Percentiles rank a stretch among this genome's conserved stretches.
phyloP scores from a whole-genome alignment of 1,284 basidiomycete genomes.

The Flammula alnicola region DNA sequence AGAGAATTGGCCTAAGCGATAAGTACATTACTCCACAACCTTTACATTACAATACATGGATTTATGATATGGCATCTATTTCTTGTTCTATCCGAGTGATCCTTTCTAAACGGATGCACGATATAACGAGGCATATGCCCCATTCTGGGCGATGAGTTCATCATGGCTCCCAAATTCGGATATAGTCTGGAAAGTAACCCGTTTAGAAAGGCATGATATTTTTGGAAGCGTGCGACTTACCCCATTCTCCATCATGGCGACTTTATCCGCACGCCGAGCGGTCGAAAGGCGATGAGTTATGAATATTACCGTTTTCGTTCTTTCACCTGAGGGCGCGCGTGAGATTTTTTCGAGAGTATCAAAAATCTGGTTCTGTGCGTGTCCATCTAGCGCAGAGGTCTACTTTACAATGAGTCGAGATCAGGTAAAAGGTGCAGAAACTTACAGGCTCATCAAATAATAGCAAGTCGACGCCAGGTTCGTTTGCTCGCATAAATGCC shows the following conservation, averaged over 20 bases:
- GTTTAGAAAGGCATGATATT: slow-evolving; percentile 2
- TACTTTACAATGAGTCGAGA: slow-evolving; percentile 31
- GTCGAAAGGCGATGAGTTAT: slow-evolving; percentile 85
- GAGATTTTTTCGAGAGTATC: slow-evolving; percentile 71
- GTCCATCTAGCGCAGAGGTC: slow-evolving; percentile 81
- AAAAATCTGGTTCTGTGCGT: slow-evolving; percentile 80
- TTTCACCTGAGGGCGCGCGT: slow-evolving; percentile 54
- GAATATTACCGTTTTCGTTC: slow-evolving; percentile 77
- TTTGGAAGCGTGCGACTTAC: slow-evolving; percentile 44
- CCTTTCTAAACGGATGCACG: slow-evolving; percentile 60
- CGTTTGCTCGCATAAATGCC: slow-evolving; percentile 79
- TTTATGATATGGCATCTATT: slow-evolving; percentile 16
- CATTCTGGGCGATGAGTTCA: slow-evolving; percentile 65
- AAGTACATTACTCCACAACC: slow-evolving; percentile 23
- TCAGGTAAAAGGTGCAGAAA: slow-evolving; percentile 14
- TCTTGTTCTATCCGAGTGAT: slow-evolving; percentile 12
- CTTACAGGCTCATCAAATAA: slow-evolving; percentile 81
- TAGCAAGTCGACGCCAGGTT: slow-evolving; percentile 76
- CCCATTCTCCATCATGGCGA: slow-evolving; percentile 86
- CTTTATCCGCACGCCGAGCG: slow-evolving; percentile 78
- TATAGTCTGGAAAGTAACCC: slow-evolving; percentile 58
- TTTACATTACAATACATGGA: slow-evolving; percentile 23
- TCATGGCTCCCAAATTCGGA: slow-evolving; percentile 81
- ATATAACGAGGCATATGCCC: slow-evolving; percentile 73
- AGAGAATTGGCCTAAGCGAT: slow-evolving; percentile 46